A percentile compares a stretch with the other conserved stretches of the same genome.
Conservation (phyloP, 306 rosid genomes). For the Phaseolus lunatus region DNA sequence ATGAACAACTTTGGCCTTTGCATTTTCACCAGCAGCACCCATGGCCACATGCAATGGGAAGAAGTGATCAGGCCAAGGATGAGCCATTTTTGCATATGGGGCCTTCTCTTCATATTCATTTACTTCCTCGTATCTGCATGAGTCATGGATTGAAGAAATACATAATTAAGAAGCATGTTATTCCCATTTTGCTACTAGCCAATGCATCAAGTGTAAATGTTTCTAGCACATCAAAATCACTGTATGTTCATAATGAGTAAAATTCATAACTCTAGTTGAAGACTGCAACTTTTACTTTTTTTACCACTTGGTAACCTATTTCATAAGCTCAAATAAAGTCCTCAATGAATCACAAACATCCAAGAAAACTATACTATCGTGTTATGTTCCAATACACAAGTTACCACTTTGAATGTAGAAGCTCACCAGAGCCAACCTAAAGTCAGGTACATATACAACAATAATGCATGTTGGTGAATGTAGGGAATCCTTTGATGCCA, state of each 20-base stretch:
- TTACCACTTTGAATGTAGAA: background rate
- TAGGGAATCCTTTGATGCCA: background rate
- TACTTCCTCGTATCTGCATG: conserved; percentile 49
- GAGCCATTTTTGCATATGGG: conserved; percentile 56
- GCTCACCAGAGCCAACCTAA: background rate
- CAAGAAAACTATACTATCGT: conserved; percentile 5
- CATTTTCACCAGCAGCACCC: conserved; percentile 60
- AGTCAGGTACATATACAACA: background rate
- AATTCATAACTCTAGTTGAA: background rate
- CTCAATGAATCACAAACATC: no score
- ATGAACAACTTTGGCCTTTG: conserved; percentile 50
- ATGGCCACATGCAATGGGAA: conserved; percentile 57
- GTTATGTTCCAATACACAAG: background rate
- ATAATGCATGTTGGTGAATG: background rate
- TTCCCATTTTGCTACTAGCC: background rate
- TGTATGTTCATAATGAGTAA: background rate
- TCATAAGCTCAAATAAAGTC: no score
- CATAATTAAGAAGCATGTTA: background rate
- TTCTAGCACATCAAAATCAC: background rate
- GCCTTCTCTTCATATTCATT: conserved; percentile 51
- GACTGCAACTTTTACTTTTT: background rate
- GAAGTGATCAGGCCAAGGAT: conserved; percentile 54
- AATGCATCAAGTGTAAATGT: background rate
- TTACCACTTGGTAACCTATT: no score
- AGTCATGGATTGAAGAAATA: background rate